These are phyloP conservation scores for Chlorella sorokiniana DNA, from an alignment of 139 green algal genomes.

Conservation along the genomic window DNA sequence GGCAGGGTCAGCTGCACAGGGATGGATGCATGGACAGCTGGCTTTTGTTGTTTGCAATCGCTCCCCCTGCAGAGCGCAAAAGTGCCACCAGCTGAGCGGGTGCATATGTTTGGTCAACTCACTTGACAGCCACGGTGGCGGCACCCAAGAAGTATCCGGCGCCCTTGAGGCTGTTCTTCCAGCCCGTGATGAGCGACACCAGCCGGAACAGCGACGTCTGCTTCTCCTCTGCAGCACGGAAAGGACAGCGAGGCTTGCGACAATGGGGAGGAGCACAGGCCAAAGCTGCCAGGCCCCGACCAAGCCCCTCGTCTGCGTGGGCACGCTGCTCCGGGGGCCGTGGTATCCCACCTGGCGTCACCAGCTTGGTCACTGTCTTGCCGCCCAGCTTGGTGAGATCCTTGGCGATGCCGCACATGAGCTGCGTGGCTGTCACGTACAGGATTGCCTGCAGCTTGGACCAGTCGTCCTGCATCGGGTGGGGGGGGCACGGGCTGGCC, in stretches of 20 bases:
- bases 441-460: constrained; percentile 60
- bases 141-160: constrained; percentile 87
- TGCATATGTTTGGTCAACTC: not conserved
- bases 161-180: constrained; percentile 87
- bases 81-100: too few species aligned
- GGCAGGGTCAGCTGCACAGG: not conserved
- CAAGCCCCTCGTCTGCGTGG: not conserved
- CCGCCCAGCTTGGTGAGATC: constrained; percentile 90
- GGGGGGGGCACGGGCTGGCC: not conserved
- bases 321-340: not conserved
- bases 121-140: constrained; percentile 64
- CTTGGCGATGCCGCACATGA: constrained; percentile 84
- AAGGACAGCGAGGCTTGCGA: not conserved
- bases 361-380: constrained; percentile 84
- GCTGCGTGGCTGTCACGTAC: constrained; percentile 73
- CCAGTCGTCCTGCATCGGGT: constrained; percentile 3
- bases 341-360: constrained; percentile 74
- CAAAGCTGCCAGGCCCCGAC: not conserved
- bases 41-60: not conserved
- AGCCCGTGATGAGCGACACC: constrained; percentile 84
- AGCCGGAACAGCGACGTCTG: constrained; percentile 77
- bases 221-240: constrained; percentile 13
- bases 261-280: not conserved
- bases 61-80: not conserved
- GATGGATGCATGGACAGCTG: not conserved